Conservation (phyloP, 495 filamentous ascomycete genomes). For the Cercophora samala region DNA sequence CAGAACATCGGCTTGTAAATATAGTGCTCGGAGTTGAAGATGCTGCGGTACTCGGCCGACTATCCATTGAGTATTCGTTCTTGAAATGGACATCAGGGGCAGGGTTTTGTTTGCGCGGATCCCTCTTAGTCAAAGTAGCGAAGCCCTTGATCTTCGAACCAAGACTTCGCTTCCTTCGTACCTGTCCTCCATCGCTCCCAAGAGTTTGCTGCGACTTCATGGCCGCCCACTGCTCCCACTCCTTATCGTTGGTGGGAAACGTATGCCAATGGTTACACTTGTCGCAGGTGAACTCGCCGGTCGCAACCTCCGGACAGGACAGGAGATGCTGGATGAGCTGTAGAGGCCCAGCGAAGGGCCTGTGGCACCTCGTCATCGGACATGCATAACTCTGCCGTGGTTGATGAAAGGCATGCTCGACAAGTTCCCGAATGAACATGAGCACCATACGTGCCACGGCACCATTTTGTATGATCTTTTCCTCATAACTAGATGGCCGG, state of each 20-base stretch:
- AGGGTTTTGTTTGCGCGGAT: slow-evolving; percentile 22
- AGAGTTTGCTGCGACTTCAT: slow-evolving; percentile 24
- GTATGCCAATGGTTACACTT: slow-evolving; percentile 32
- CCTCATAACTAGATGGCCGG: slow-evolving; percentile 28
- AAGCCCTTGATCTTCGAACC: slow-evolving; percentile 35
- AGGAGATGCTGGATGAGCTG: slow-evolving; percentile 35
- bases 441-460: slow-evolving; percentile 35
- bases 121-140: slow-evolving; percentile 24
- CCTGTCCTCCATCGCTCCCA: slow-evolving; percentile 2
- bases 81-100: slow-evolving; percentile 19
- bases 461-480: slow-evolving; percentile 32
- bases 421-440: slow-evolving; percentile 36
- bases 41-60: slow-evolving; percentile 23
- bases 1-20: slow-evolving; percentile 14
- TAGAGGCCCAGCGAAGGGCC: slow-evolving; percentile 24
- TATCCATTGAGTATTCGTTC: slow-evolving; percentile 10
- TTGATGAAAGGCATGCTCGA: slow-evolving; percentile 29
- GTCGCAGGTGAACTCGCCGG: slow-evolving; percentile 35
- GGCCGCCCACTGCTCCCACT: slow-evolving; percentile 34
- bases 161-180: slow-evolving; percentile 32
- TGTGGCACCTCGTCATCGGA: slow-evolving; percentile 34
- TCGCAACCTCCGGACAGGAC: slow-evolving; percentile 31
- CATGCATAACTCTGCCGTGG: slow-evolving; percentile 29
- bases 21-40: slow-evolving; percentile 20
- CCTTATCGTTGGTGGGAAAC: slow-evolving; percentile 38